A percentile compares a stretch with the other conserved stretches of the same genome.
These are phyloP conservation scores for Neospermospora avenae DNA, from an alignment of 2,329 filamentous ascomycete species.

Conservation along the genomic window DNA sequence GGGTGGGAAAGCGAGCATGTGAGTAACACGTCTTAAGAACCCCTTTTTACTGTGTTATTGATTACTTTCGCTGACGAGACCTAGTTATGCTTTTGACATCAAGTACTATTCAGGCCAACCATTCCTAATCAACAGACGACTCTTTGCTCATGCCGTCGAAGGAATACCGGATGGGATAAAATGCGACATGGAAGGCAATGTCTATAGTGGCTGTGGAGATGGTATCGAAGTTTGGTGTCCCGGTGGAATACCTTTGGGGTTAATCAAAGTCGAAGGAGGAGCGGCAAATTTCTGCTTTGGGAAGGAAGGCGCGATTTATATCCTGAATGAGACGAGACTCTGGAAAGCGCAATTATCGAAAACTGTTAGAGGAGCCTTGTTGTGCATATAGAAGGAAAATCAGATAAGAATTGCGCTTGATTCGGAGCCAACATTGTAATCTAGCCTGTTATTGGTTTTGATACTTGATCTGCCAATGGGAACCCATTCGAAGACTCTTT, in stretches of 20 bases:
- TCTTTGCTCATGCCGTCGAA: conserved; percentile 53
- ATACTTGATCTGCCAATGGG: no score
- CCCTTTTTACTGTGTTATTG: no score
- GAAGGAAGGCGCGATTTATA: conserved; percentile 28
- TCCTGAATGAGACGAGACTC: conserved; percentile 40
- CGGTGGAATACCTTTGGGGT: conserved; percentile 49
- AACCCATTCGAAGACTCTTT: no score
- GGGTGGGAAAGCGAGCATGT: conserved; percentile 43
- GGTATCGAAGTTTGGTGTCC: conserved; percentile 53
- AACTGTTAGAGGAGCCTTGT: conserved; percentile 30
- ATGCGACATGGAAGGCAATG: conserved; percentile 50
- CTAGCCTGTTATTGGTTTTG: no score
- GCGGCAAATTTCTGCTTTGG: conserved; percentile 34
- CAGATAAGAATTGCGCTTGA: no score
- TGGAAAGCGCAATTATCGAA: conserved; percentile 41
- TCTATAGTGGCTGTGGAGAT: conserved; percentile 53
- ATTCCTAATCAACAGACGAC: conserved; percentile 30
- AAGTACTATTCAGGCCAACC: conserved; percentile 13
- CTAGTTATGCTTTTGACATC: conserved; percentile 27
- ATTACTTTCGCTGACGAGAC: not conserved
- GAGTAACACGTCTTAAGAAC: not conserved
- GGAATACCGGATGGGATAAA: conserved; percentile 60
- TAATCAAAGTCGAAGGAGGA: conserved; percentile 36
- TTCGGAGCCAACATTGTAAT: no score
- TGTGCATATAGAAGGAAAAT: conserved; percentile 4